Conservation (phyloP, 2,329 filamentous ascomycete genomes). For the Sporothrix variecibatus region DNA sequence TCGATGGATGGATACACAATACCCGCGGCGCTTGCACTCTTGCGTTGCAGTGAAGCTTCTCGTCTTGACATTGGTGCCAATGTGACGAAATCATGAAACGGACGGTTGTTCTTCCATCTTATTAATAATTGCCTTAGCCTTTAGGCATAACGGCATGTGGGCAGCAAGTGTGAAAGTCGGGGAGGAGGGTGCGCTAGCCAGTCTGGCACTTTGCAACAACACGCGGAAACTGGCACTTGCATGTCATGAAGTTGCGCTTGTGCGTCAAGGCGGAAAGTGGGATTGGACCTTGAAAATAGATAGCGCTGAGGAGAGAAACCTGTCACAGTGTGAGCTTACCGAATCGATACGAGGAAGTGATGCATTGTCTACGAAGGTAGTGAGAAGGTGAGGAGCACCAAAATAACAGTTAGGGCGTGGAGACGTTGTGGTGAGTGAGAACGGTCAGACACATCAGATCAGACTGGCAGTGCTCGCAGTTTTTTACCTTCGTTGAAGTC, state of each 20-base stretch:
- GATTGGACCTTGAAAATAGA: not conserved
- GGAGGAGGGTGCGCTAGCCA: not conserved
- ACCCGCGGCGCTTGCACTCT: not conserved
- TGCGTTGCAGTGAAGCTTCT: not conserved
- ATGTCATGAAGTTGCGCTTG: not conserved
- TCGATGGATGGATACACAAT: not conserved
- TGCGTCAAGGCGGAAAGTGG: not conserved
- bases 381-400: not conserved
- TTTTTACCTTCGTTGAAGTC: not conserved
- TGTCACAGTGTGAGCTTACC: constrained; percentile 1
- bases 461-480: not conserved
- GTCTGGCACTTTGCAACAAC: not conserved
- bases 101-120: constrained; percentile 26
- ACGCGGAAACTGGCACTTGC: too few species aligned
- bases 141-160: too few species aligned
- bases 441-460: not conserved
- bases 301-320: not conserved
- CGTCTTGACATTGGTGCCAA: not conserved
- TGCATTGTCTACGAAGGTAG: not conserved
- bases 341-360: not conserved
- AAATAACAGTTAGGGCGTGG: not conserved
- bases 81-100: constrained; percentile 8
- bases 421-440: not conserved
- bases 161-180: not conserved
- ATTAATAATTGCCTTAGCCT: not conserved